A percentile compares a stretch with the other conserved stretches of the same genome.
phyloP scores from a whole-genome alignment of 129 eudicot species.

The Lactuca sativa region DNA sequence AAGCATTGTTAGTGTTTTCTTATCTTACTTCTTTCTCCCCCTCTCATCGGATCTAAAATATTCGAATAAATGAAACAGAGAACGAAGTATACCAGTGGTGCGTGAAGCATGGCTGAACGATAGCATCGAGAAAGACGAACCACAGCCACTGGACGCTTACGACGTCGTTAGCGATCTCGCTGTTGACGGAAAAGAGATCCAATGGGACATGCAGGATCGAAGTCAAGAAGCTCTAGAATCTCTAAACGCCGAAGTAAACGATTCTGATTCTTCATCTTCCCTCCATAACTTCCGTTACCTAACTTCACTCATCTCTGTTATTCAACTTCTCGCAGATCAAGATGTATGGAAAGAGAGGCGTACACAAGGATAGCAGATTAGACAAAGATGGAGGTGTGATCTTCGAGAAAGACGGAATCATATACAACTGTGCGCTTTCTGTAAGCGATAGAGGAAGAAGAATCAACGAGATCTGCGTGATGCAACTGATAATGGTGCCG shows the following conservation, averaged over 20 bases:
- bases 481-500: constrained; percentile 71
- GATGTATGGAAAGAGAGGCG: constrained; percentile 88
- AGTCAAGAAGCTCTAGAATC: constrained; percentile 79
- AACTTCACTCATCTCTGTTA: neutral
- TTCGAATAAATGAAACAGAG: constrained; percentile 34
- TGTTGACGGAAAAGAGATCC: constrained; percentile 72
- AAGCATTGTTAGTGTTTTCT: constrained; percentile 64
- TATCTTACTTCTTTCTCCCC: neutral
- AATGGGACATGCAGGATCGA: constrained; percentile 64
- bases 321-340: constrained; percentile 47
- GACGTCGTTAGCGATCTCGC: constrained; percentile 59
- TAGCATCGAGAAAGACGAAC: constrained; percentile 57
- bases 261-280: too few species aligned
- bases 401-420: constrained; percentile 69
- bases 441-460: constrained; percentile 52
- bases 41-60: neutral
- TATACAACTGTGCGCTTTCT: constrained; percentile 76
- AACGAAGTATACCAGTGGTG: constrained; percentile 62
- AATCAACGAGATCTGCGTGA: constrained; percentile 71
- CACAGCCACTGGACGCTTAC: constrained; percentile 67
- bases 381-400: constrained; percentile 84
- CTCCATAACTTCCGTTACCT: neutral
- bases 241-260: constrained; percentile 58
- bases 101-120: constrained; percentile 85
- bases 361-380: constrained; percentile 73